phyloP scores from a whole-genome alignment of 805 yeast genomes.

The Kluyveromyces lactis region DNA sequence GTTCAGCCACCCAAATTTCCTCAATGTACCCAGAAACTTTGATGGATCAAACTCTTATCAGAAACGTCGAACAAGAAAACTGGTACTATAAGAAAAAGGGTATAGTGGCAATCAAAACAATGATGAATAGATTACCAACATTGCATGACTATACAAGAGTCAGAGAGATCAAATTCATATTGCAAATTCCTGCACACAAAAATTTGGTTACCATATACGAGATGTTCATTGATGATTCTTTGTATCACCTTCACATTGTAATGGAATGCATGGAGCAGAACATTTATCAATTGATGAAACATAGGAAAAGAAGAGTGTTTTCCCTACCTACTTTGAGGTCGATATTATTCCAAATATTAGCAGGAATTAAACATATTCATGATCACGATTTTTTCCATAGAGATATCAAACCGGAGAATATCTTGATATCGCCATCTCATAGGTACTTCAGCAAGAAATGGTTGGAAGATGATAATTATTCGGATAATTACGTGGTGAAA shows the following conservation, averaged over 20 bases:
- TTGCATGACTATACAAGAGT: constrained; percentile 49
- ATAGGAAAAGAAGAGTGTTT: constrained; percentile 45
- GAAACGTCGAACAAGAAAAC: constrained; percentile 24
- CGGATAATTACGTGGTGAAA: constrained; percentile 51
- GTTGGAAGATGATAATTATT: constrained; percentile 16
- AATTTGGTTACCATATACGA: constrained; percentile 70
- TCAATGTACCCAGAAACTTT: constrained; percentile 33
- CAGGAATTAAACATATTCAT: constrained; percentile 82
- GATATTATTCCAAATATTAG: constrained; percentile 60
- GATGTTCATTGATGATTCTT: constrained; percentile 59
- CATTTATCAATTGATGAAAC: constrained; percentile 65
- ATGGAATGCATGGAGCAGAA: constrained; percentile 88
- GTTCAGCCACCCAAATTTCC: background rate
- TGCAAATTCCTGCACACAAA: constrained; percentile 61
- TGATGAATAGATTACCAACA: constrained; percentile 48
- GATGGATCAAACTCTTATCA: constrained; percentile 31
- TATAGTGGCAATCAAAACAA: constrained; percentile 73
- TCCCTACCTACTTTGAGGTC: constrained; percentile 54
- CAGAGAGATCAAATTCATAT: constrained; percentile 60
- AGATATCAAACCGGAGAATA: constrained; percentile 91
- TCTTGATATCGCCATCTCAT: constrained; percentile 54
- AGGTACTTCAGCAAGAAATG: constrained; percentile 40
- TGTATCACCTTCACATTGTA: constrained; percentile 61
- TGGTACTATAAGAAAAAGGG: constrained; percentile 28
- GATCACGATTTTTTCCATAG: constrained; percentile 55